A percentile compares a stretch with the other conserved stretches of the same genome.
These are phyloP conservation scores for Fusarium sp. DNA, from an alignment of 2,329 filamentous ascomycete species.

Conservation along the genomic window DNA sequence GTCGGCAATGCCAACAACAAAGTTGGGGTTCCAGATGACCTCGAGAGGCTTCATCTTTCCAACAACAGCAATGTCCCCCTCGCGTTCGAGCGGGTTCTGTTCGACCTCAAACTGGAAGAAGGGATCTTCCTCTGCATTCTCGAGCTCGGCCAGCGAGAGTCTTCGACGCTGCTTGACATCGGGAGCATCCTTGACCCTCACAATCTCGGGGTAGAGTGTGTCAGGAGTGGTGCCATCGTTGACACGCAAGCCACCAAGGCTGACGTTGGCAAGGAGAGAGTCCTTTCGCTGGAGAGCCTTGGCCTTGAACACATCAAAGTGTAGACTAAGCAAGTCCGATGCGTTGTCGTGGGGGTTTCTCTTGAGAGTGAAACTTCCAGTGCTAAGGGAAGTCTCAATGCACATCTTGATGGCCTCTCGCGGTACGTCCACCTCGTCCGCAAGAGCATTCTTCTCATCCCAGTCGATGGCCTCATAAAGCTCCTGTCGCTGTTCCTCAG, in stretches of 20 bases:
- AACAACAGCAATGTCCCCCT: constrained; percentile 89
- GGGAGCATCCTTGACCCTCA: constrained; percentile 91
- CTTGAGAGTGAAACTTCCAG: constrained; percentile 94
- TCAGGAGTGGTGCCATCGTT: constrained; percentile 96
- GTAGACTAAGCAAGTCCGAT: constrained; percentile 86
- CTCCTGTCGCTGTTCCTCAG: constrained; percentile 94
- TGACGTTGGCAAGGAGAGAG: constrained; percentile 88
- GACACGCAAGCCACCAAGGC: constrained; percentile 90
- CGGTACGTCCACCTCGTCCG: constrained; percentile 89
- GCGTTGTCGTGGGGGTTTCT: constrained; percentile 71
- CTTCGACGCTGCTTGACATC: constrained; percentile 59
- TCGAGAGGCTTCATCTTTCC: constrained; percentile 96
- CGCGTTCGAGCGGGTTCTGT: constrained; percentile 92
- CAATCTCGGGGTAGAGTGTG: constrained; percentile 93
- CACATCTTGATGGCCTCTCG: constrained; percentile 94
- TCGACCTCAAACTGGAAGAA: constrained; percentile 96
- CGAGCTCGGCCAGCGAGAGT: constrained; percentile 66
- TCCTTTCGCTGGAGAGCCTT: constrained; percentile 91
- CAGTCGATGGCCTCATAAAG: constrained; percentile 98
- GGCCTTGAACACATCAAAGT: constrained; percentile 95
- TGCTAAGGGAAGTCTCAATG: constrained; percentile 91
- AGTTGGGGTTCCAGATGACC: constrained; percentile 96
- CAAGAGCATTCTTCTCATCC: constrained; percentile 92
- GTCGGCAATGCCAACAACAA: constrained; percentile 88
- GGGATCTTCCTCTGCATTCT: constrained; percentile 70